These are phyloP conservation scores for Seiridium unicorne DNA, from an alignment of 2,329 filamentous ascomycete genomes.

Conservation along the genomic window DNA sequence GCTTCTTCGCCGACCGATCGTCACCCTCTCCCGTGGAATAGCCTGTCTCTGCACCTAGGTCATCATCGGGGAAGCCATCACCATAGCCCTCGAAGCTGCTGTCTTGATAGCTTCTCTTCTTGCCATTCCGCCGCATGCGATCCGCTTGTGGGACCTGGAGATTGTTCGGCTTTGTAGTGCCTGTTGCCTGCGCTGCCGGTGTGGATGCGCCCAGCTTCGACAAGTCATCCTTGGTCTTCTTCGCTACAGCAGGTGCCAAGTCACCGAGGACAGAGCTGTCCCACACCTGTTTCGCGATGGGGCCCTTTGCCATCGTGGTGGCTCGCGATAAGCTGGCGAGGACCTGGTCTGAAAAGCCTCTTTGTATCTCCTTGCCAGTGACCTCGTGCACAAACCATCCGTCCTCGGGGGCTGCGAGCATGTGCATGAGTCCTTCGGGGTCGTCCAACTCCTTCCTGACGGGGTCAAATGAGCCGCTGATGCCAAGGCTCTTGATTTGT, in stretches of 20 bases:
- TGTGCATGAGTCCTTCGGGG: conserved; percentile 49
- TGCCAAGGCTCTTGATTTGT: conserved; percentile 62
- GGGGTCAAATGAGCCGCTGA: conserved; percentile 61
- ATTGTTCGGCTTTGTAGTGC: conserved; percentile 26
- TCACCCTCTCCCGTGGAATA: conserved; percentile 74
- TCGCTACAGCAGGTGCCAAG: conserved; percentile 40
- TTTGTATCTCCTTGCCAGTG: conserved; percentile 52
- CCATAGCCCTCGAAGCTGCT: conserved; percentile 73
- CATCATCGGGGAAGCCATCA: conserved; percentile 70
- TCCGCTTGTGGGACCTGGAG: conserved; percentile 41
- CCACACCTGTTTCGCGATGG: conserved; percentile 54
- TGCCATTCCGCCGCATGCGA: conserved; percentile 63
- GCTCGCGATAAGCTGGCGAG: conserved; percentile 47
- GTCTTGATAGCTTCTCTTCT: conserved; percentile 76
- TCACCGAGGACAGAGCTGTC: conserved; percentile 60
- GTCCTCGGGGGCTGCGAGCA: conserved; percentile 52
- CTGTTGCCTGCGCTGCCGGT: conserved; percentile 36
- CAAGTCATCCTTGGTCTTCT: conserved; percentile 32
- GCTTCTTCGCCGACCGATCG: conserved; percentile 54
- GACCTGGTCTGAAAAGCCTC: conserved; percentile 47
- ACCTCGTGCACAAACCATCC: conserved; percentile 56
- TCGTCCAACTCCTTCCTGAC: conserved; percentile 53
- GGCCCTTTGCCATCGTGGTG: conserved; percentile 56
- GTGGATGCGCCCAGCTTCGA: conserved; percentile 41
- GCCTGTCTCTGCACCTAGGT: conserved; percentile 53